phyloP scores from a whole-genome alignment of 345 rosid genomes.

The Firmiana major region DNA sequence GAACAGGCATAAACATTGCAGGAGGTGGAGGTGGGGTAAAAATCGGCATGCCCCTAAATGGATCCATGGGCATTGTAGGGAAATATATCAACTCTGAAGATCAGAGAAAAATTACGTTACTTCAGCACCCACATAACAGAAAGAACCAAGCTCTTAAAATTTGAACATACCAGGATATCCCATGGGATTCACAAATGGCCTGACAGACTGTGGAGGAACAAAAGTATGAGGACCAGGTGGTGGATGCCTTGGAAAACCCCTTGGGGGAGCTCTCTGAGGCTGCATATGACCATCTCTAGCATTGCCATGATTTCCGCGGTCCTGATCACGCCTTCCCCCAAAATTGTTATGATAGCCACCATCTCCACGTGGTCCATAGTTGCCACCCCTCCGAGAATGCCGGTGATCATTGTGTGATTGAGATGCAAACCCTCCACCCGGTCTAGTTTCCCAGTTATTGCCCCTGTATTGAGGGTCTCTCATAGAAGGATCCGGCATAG shows the following conservation, averaged over 20 bases:
- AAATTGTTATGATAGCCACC: constrained; percentile 38
- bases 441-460: constrained; percentile 43
- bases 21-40: constrained; percentile 31
- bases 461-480: constrained; percentile 38
- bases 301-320: constrained; percentile 42
- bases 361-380: constrained; percentile 49
- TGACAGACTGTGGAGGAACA: constrained; percentile 32
- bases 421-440: constrained; percentile 35
- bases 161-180: constrained; percentile 40
- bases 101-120: constrained; percentile 2
- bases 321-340: constrained; percentile 48
- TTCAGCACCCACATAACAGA: not conserved
- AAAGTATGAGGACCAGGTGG: constrained; percentile 38
- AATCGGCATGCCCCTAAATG: constrained; percentile 36
- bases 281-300: constrained; percentile 45
- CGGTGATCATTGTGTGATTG: constrained; percentile 43
- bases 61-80: constrained; percentile 38
- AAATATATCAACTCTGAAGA: constrained; percentile 37
- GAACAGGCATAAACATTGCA: constrained; percentile 30
- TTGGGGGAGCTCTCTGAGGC: constrained; percentile 40
- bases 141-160: not conserved
- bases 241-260: constrained; percentile 45
- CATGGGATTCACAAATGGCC: constrained; percentile 33
- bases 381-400: constrained; percentile 47
- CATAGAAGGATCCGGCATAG: constrained; percentile 29